Evolutionary conservation across 2,329 filamentous ascomycete species (phyloP).

Genomic region (Cercospora sojina): DNA sequence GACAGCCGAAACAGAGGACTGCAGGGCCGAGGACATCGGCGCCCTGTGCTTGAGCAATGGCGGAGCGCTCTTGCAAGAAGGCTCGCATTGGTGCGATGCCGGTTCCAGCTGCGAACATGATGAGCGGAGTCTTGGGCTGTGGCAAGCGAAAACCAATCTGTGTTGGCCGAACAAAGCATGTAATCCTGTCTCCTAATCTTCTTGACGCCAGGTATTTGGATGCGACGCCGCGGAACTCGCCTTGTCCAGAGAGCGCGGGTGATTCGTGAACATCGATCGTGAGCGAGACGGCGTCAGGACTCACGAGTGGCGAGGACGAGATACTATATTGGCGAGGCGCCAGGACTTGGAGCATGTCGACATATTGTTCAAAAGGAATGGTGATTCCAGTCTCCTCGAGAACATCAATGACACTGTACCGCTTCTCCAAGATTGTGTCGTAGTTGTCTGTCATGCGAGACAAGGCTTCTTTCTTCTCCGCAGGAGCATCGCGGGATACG

Average conservation of each 20-base stretch:
- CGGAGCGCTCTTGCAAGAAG: no score
- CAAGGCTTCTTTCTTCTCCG: constrained; percentile 42
- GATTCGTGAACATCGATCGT: no score
- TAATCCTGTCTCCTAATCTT: constrained; percentile 39
- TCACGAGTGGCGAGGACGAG: constrained; percentile 25
- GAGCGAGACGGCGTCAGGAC: constrained; percentile 43
- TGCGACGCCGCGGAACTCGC: no score
- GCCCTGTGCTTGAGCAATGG: no score
- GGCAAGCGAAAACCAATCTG: constrained; percentile 44
- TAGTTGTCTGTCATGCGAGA: constrained; percentile 48
- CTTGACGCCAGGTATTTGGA: constrained; percentile 42
- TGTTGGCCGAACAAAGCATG: constrained; percentile 41
- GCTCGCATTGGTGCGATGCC: no score
- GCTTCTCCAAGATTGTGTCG: constrained; percentile 44
- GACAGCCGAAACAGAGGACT: constrained; percentile 37
- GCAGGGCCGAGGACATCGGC: constrained; percentile 27
- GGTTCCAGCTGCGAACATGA: constrained; percentile 55
- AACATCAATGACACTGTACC: constrained; percentile 57
- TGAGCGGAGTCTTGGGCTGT: constrained; percentile 46
- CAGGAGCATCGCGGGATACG: constrained; percentile 6
- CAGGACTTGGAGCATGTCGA: constrained; percentile 27
- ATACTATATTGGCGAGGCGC: constrained; percentile 30
- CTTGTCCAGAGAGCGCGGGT: no score
- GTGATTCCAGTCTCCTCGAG: constrained; percentile 61
- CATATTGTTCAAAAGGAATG: constrained; percentile 58